Base-by-base conservation (phyloP, 2,329 filamentous ascomycete genomes). In the Sporothrix humicola region DNA sequence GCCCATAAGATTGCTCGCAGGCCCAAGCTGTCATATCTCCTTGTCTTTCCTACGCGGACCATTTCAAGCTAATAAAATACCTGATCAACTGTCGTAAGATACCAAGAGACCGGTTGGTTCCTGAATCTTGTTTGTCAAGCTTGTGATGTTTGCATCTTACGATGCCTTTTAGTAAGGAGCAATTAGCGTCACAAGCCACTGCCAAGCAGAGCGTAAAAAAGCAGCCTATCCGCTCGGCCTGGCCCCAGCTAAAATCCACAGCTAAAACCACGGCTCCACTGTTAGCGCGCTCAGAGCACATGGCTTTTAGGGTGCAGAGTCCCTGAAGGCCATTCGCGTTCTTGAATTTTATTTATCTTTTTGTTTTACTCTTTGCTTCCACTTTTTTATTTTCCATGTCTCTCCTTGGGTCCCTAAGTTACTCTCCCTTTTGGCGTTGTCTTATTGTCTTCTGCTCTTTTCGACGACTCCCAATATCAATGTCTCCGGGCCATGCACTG, bases 211-310 rank as follows among this genome's bases (percentile, higher is more conserved):
- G 37, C 37, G 17, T 3, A 65, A 65, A 46, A 44, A 46, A 46
- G 13, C 59, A 37, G 13, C 26, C 56, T 59, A 4, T 23, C 26
- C 56, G 23, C 23, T n/a, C 31, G 31, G 58, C 59, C 59, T 20
- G 17, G 58, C 37, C 37, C 59, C 17, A 63, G 23, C 59, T 15
- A 65, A 46, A 65, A 37, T 37, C 31, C 31, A 37, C 31, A 37
- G 31, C 59, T 23, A 65, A 46, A 65, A 13, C 59, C 59, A 65
- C 59, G 13, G 37, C 59, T 63, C 37, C 59, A 63, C 59, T 37
- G 59, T 3, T 65, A 65, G 59, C 59, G 59, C 37, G 59, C 2
- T 46, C 59, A 65, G 59, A 23, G 59, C 59, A 65, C 59, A 65
- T 65, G 59, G 59, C 59, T 44, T 65, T 37, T 65, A 20, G 37